Percentiles rank a stretch among this genome's conserved stretches.
phyloP scores from a whole-genome alignment of 176 grass and related monocot genomes.

The Avena atlantica region DNA sequence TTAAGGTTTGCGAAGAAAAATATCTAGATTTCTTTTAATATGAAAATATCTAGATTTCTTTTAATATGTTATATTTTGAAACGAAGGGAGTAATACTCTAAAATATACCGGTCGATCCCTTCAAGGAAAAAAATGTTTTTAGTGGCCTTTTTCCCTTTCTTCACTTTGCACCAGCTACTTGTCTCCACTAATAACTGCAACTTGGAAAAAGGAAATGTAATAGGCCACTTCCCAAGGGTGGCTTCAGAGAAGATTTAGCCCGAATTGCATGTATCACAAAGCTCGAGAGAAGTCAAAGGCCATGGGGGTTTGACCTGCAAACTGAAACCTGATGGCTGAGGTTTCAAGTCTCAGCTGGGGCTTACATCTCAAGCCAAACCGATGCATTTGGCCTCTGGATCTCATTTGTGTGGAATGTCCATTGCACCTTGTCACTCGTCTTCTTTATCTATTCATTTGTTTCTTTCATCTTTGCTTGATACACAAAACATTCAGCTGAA shows the following conservation, averaged over 20 bases:
- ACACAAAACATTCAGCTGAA: background rate
- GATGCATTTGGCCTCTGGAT: conserved; percentile 26
- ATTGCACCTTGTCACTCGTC: conserved; percentile 13
- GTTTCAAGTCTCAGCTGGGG: conserved; percentile 12
- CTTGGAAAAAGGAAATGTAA: conserved; percentile 20
- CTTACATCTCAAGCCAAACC: conserved; percentile 37
- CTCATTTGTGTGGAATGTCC: conserved; percentile 28
- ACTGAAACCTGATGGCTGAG: background rate
- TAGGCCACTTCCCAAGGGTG: conserved; percentile 13
- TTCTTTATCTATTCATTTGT: background rate
- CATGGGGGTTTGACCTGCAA: conserved; percentile 20
- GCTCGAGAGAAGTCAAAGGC: conserved; percentile 41
- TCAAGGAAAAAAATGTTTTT: background rate
- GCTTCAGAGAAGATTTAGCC: background rate
- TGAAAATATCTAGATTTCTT: too few species aligned
- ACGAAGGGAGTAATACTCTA: background rate
- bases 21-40: too few species aligned
- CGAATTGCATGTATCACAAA: conserved; percentile 41
- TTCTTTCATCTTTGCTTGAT: background rate
- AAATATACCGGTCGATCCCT: background rate
- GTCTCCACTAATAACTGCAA: conserved; percentile 27
- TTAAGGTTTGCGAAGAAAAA: too few species aligned
- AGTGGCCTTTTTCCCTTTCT: background rate
- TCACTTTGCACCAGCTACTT: conserved; percentile 8
- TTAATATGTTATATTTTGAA: too few species aligned